Evolutionary conservation across 2,329 filamentous ascomycete genomes (phyloP).

Genomic region (Talaromyces sp.): DNA sequence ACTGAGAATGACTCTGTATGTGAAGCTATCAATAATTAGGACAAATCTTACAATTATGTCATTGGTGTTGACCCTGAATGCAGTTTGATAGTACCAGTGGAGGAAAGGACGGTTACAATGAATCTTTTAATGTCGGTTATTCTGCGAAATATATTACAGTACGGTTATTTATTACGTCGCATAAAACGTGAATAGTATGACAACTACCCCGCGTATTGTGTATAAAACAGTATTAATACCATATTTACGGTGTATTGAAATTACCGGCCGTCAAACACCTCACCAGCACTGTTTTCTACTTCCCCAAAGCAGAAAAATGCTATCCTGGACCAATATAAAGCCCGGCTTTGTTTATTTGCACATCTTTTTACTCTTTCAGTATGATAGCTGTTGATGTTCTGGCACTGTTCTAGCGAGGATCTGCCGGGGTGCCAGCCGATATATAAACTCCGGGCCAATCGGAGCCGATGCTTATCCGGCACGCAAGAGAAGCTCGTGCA

Average conservation of each 20-base stretch:
- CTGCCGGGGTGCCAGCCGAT: not conserved
- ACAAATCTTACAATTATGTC: no score
- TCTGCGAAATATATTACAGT: not conserved
- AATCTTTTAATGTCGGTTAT: no score
- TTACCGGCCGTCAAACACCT: not conserved
- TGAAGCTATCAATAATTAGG: no score
- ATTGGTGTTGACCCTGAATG: no score
- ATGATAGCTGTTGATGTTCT: not conserved
- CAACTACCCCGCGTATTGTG: not conserved
- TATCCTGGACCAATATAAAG: not conserved
- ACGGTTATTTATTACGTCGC: not conserved
- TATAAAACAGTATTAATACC: not conserved
- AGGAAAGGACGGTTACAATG: no score
- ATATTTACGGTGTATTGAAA: not conserved
- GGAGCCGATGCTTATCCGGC: not conserved
- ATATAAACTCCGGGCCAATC: not conserved
- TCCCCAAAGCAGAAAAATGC: not conserved
- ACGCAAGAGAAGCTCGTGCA: not conserved
- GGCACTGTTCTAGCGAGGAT: not conserved
- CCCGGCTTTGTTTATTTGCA: no score
- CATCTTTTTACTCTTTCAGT: no score
- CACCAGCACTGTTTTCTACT: not conserved
- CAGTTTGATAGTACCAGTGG: no score
- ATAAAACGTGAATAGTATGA: no score
- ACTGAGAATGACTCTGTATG: no score